A percentile compares a stretch with the other conserved stretches of the same genome.
Conservation (phyloP, 805 yeast species). For the Pichia scutulata region DNA sequence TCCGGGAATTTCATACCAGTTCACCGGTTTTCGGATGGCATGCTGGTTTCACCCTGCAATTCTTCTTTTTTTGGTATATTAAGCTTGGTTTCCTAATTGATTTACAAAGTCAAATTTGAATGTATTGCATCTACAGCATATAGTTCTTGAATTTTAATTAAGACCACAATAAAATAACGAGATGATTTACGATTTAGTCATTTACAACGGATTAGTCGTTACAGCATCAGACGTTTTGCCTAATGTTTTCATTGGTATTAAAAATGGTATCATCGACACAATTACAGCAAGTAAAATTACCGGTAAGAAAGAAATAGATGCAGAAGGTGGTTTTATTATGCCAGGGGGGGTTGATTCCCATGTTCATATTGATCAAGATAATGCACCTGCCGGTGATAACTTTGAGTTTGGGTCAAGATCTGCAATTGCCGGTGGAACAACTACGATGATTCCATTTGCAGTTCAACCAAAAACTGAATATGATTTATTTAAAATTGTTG, state of each 20-base stretch:
- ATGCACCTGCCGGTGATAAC: conserved; percentile 47
- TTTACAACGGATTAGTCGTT: conserved; percentile 27
- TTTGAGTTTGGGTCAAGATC: conserved; percentile 36
- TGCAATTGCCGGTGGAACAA: conserved; percentile 42
- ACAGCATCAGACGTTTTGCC: conserved; percentile 23
- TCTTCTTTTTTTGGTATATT: too few relatives aligned
- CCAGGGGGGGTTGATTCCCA: conserved; percentile 46
- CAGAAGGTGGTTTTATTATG: conserved; percentile 36
- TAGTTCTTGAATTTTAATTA: too few relatives aligned
- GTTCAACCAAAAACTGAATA: conserved; percentile 27
- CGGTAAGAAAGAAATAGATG: conserved; percentile 31
- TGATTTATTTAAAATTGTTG: conserved; percentile 23
- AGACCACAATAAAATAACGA: conserved; percentile 29
- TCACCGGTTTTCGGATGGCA: background rate
- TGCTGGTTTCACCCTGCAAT: too few relatives aligned
- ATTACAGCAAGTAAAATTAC: conserved; percentile 23
- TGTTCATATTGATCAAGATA: conserved; percentile 55
- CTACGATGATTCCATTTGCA: conserved; percentile 39
- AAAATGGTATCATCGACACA: conserved; percentile 31
- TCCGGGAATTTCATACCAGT: background rate
- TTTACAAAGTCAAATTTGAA: too few relatives aligned
- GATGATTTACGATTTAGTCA: conserved; percentile 36
- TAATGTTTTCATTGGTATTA: conserved; percentile 26
- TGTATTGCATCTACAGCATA: too few relatives aligned
- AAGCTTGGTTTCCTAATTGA: background rate